These are phyloP conservation scores for Trebouxiophyceae sp. DNA, from an alignment of 163 green algal genomes.

Conservation along the genomic window DNA sequence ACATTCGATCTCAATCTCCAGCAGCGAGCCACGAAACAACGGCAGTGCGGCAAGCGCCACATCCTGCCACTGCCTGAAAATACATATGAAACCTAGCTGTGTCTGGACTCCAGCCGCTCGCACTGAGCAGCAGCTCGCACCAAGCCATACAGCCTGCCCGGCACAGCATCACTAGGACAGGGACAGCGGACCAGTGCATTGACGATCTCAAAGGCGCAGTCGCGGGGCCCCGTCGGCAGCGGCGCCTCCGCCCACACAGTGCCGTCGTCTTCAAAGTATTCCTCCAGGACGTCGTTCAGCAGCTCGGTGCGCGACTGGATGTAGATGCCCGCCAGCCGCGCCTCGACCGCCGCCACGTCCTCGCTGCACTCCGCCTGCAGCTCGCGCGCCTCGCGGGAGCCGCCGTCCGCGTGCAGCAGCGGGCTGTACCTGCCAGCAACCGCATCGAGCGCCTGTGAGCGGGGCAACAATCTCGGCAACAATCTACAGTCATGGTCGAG, in stretches of 20 bases:
- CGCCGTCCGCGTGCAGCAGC: constrained; percentile 16
- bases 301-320: constrained; percentile 12
- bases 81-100: too few relatives aligned
- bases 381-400: constrained; percentile 3
- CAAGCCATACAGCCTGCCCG: background rate
- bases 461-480: too few relatives aligned
- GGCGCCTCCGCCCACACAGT: constrained; percentile 15
- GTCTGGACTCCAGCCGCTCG: too few relatives aligned
- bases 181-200: constrained; percentile 7
- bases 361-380: constrained; percentile 5
- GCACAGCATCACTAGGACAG: background rate
- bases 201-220: constrained; percentile 12
- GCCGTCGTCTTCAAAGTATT: constrained; percentile 21
- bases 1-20: too few relatives aligned
- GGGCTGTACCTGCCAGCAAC: background rate
- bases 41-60: too few relatives aligned
- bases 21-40: too few relatives aligned
- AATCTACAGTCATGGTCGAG: too few relatives aligned
- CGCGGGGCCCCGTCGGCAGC: constrained; percentile 12
- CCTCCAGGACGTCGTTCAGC: constrained; percentile 24
- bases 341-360: constrained; percentile 20
- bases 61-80: too few relatives aligned
- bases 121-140: too few relatives aligned
- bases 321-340: constrained; percentile 11
- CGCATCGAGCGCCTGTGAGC: too few relatives aligned